These are phyloP conservation scores for Alloteropsis semialata DNA, from an alignment of 176 grass and related monocot genomes.

Conservation along the genomic window DNA sequence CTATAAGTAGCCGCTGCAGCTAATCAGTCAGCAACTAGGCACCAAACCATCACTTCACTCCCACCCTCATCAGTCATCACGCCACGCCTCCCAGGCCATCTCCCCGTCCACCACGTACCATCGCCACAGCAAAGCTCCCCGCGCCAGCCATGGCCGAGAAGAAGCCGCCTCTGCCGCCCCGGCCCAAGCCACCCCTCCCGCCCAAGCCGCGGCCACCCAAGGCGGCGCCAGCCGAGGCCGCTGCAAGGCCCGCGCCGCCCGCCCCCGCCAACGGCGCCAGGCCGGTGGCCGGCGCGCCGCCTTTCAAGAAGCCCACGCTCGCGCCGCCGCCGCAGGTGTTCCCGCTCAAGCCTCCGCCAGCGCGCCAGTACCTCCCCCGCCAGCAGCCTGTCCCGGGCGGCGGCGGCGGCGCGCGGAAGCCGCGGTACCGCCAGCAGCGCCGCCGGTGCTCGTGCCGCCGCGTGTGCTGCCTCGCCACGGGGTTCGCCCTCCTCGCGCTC, in stretches of 20 bases:
- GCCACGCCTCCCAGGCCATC: not conserved
- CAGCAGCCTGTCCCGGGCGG: not conserved
- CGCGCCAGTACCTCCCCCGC: conserved; percentile 27
- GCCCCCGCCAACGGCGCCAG: not conserved
- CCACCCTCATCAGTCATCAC: no score
- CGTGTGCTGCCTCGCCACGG: conserved; percentile 44
- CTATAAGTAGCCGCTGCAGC: conserved; percentile 28
- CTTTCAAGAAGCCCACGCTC: conserved; percentile 25
- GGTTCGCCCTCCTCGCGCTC: conserved; percentile 31
- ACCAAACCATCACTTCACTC: conserved; percentile 54
- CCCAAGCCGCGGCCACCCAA: conserved; percentile 14
- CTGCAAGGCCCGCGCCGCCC: not conserved
- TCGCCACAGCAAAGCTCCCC: not conserved
- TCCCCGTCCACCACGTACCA: not conserved
- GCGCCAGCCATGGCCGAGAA: conserved; percentile 39
- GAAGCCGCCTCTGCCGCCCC: conserved; percentile 31
- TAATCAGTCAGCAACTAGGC: conserved; percentile 19
- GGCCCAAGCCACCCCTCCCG: conserved; percentile 9
- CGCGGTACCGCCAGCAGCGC: not conserved
- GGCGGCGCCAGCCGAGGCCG: not conserved
- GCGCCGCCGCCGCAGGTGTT: conserved; percentile 22
- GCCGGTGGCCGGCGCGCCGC: conserved; percentile 38
- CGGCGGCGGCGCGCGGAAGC: not conserved
- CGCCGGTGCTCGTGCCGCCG: conserved; percentile 51
- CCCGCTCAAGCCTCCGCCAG: conserved; percentile 52